Base-by-base conservation (phyloP, 2,329 filamentous ascomycete species). In the Clathrospora elynae region DNA sequence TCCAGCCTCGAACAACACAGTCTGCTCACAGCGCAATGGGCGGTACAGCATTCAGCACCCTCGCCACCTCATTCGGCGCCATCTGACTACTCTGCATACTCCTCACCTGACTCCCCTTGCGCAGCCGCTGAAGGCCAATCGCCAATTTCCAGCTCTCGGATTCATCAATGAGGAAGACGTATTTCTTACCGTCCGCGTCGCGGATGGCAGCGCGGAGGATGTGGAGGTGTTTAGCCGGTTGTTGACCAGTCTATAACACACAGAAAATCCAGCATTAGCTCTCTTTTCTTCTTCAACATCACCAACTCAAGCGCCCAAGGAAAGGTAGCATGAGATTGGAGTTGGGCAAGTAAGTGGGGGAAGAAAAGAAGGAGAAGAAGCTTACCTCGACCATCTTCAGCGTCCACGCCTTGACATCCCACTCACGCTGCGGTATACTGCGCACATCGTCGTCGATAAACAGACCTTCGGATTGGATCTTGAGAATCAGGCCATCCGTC, bases 321-420 rank as follows among this genome's bases (percentile, higher is more conserved):
- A 5, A 37, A 24, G 41, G 53, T 35, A 57, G 53, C 40, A 53
- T 7, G 16, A 7, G 13, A 10, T 19, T 16, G 35, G 26, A 32
- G n/a, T n/a, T n/a, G n/a, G n/a, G n/a, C n/a, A 20, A 38, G n/a
- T 18, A 25, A 0, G 22, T 8, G 12, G 11, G 12, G 11, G 25
- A 9, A n/a, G 12, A 19, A 20, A 11, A 8, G 38, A 10, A 25
- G 18, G 10, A 23, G n/a, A n/a, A 11, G 22, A 3, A 8, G 51
- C 63, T 46, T 61, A 68, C 66, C 80, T 97, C 93, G 71, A 95
- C 84, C 54, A 87, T 76, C 74, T 95, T 96, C 73, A 99, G 81
- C 29, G 90, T 96, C 93, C 93, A 97, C 17, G 92, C 91, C 72
- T 97, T 97, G 65, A 97, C 84, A 69, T 99, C 93, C 93, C 93